A percentile compares a stretch with the other conserved stretches of the same genome.
phyloP scores from a whole-genome alignment of 2,329 filamentous ascomycete genomes.

The Stemphylium lycopersici region DNA sequence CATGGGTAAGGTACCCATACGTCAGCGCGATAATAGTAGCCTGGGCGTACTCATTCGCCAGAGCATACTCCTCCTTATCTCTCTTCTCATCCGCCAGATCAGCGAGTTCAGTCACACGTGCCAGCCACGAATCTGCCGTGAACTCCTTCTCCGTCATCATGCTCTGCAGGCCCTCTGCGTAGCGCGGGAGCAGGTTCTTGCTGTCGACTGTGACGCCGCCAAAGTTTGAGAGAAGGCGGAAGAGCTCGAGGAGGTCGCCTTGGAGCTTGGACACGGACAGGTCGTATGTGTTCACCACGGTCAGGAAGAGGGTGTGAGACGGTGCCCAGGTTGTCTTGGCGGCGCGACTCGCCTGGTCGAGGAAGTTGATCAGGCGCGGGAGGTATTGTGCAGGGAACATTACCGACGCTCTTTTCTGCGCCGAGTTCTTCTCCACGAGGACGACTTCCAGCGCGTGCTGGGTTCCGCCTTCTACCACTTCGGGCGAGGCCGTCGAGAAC shows the following conservation, averaged over 20 bases:
- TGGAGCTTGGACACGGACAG: constrained; percentile 34
- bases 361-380: constrained; percentile 43
- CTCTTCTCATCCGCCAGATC: constrained; percentile 28
- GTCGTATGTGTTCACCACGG: constrained; percentile 31
- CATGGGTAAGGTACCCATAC: constrained; percentile 40
- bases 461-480: constrained; percentile 12
- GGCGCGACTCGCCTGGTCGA: constrained; percentile 32
- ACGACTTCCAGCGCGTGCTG: constrained; percentile 38
- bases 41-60: constrained; percentile 32
- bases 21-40: constrained; percentile 38
- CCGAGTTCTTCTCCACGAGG: constrained; percentile 37
- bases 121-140: constrained; percentile 25
- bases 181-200: constrained; percentile 31
- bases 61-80: constrained; percentile 18
- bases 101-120: constrained; percentile 21
- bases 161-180: constrained; percentile 28
- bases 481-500: constrained; percentile 24
- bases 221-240: constrained; percentile 34
- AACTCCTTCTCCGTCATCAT: constrained; percentile 26
- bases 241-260: constrained; percentile 42
- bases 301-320: constrained; percentile 28
- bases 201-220: constrained; percentile 25
- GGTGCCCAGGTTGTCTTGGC: constrained; percentile 29
- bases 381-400: constrained; percentile 46
- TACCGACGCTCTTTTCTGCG: constrained; percentile 32